Evolutionary conservation across 768 basidiomycete genomes (phyloP).

Genomic region (Amanita inopinata): DNA sequence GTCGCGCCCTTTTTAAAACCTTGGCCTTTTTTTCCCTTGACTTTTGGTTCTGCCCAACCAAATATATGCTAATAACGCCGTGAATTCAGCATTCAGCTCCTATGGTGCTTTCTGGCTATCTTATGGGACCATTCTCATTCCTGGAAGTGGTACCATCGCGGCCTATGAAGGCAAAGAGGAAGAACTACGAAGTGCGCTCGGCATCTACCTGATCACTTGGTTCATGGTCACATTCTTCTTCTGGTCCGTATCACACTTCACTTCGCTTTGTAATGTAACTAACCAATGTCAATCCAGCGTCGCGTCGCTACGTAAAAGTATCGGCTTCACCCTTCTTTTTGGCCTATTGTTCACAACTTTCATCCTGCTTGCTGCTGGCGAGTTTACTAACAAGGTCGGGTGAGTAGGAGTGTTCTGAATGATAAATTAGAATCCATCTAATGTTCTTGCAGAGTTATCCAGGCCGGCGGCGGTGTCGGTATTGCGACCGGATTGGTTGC

Average conservation of each 20-base stretch:
- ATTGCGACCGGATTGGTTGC: conserved; percentile 37
- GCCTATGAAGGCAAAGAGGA: conserved; percentile 33
- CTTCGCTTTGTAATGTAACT: neutral
- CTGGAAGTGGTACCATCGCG: conserved; percentile 48
- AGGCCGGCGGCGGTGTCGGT: conserved; percentile 36
- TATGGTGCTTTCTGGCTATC: conserved; percentile 90
- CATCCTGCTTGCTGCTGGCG: conserved; percentile 29
- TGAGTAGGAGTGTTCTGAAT: conserved; percentile 15
- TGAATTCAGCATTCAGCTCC: conserved; percentile 55
- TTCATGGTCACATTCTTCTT: conserved; percentile 61
- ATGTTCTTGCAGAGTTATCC: conserved; percentile 19
- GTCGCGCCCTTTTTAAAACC: too few species aligned
- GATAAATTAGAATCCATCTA: neutral
- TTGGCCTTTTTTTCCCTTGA: conserved; percentile 12
- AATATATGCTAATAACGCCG: conserved; percentile 7
- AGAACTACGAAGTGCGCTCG: conserved; percentile 47
- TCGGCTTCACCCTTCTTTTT: conserved; percentile 31
- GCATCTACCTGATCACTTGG: conserved; percentile 71
- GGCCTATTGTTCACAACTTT: conserved; percentile 30
- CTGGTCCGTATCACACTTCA: conserved; percentile 31
- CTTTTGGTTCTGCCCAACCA: neutral
- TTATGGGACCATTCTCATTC: conserved; percentile 64
- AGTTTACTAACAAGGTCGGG: conserved; percentile 21
- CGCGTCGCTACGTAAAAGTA: conserved; percentile 27
- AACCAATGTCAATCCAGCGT: conserved; percentile 21